phyloP scores from a whole-genome alignment of 768 basidiomycete species.

The Russula sp. region DNA sequence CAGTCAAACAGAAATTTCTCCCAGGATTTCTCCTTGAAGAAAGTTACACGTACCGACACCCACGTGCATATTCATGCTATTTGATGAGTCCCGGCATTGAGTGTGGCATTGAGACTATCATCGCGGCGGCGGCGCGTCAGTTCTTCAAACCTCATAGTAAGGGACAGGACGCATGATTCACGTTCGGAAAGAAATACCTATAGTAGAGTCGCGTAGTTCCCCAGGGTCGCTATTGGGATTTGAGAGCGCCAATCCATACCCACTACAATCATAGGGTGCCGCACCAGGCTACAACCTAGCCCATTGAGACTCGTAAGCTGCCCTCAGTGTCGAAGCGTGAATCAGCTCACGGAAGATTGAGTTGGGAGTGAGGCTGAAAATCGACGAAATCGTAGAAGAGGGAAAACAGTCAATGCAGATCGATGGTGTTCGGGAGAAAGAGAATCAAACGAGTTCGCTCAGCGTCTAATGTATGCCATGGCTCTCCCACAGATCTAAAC shows the following conservation, averaged over 20 bases:
- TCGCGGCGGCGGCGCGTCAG: slow-evolving; percentile 57
- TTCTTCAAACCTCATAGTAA: slow-evolving; percentile 51
- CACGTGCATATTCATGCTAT: slow-evolving; percentile 69
- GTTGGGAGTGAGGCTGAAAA: slow-evolving; percentile 43
- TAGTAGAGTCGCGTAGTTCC: no score
- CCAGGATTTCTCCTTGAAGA: no score
- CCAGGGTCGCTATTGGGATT: no score
- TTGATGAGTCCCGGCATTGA: slow-evolving; percentile 74
- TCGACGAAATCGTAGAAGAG: slow-evolving; percentile 63
- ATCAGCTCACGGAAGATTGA: slow-evolving; percentile 74
- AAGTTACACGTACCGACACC: slow-evolving; percentile 51
- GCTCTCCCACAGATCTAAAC: slow-evolving; percentile 10
- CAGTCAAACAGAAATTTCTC: no score
- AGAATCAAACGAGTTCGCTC: slow-evolving; percentile 5
- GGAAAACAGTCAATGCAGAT: slow-evolving; percentile 27
- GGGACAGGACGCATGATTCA: background rate
- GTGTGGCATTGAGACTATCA: slow-evolving; percentile 52
- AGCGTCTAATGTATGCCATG: background rate
- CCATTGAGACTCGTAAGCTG: no score
- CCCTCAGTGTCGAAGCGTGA: slow-evolving; percentile 96
- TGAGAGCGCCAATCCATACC: no score
- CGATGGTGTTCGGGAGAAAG: no score
- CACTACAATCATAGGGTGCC: no score
- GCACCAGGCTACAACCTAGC: no score
- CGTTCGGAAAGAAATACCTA: slow-evolving; percentile 34